phyloP scores from a whole-genome alignment of 2,329 filamentous ascomycete species.

The Stemphylium beticola region DNA sequence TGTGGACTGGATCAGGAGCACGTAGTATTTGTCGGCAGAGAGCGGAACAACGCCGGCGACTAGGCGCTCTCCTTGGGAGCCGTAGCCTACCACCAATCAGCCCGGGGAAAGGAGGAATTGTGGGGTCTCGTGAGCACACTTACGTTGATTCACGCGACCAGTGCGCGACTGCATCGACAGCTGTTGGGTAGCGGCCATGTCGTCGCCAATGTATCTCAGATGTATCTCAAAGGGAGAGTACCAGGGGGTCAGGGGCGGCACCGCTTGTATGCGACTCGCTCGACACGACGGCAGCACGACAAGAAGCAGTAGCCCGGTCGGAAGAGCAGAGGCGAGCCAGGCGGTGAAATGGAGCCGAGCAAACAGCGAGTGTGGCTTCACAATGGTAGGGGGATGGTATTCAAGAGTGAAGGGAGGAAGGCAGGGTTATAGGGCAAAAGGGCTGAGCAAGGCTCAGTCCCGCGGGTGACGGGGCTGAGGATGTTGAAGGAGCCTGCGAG shows the following conservation, averaged over 20 bases:
- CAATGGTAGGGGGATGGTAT: slow-evolving; percentile 11
- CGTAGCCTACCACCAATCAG: slow-evolving; percentile 72
- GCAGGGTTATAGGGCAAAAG: slow-evolving; percentile 9
- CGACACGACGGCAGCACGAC: slow-evolving; percentile 12
- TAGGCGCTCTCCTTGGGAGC: slow-evolving; percentile 86
- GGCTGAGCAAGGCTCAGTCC: slow-evolving; percentile 52
- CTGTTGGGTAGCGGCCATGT: slow-evolving; percentile 55
- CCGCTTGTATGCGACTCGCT: slow-evolving; percentile 20
- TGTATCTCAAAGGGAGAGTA: slow-evolving; percentile 14
- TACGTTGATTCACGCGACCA: slow-evolving; percentile 81
- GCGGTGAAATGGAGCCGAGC: slow-evolving; percentile 38
- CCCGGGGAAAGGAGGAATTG: neutral
- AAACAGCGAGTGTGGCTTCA: slow-evolving; percentile 23
- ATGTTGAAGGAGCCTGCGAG: slow-evolving; percentile 52
- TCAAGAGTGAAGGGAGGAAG: slow-evolving; percentile 37
- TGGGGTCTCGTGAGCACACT: slow-evolving; percentile 54
- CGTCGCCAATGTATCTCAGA: slow-evolving; percentile 11
- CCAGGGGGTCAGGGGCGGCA: neutral
- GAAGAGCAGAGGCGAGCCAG: slow-evolving; percentile 25
- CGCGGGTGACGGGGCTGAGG: slow-evolving; percentile 58
- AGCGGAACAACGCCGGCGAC: slow-evolving; percentile 94
- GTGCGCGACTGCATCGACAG: slow-evolving; percentile 69
- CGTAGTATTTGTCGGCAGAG: slow-evolving; percentile 82
- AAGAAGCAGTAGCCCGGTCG: slow-evolving; percentile 19
- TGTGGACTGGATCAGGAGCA: slow-evolving; percentile 92